These are phyloP conservation scores for Exophiala mesophila DNA, from an alignment of 2,329 filamentous ascomycete genomes.

Conservation along the genomic window DNA sequence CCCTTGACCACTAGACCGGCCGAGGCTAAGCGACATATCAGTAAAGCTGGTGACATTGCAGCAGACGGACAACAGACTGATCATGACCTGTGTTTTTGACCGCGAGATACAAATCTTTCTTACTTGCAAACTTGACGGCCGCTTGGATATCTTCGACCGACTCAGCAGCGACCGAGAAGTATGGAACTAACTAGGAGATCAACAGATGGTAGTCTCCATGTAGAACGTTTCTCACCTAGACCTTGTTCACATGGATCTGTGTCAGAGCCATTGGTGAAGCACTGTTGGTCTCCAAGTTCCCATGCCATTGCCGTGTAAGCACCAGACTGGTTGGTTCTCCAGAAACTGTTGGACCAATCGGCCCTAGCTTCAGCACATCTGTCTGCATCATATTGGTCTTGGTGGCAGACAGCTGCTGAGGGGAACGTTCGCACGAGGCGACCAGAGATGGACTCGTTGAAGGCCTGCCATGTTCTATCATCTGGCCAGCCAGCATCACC, in stretches of 20 bases:
- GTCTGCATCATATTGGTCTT: conserved; percentile 20
- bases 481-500: conserved; percentile 35
- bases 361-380: conserved; percentile 26
- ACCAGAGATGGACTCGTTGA: conserved; percentile 34
- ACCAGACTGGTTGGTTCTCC: conserved; percentile 28
- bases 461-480: conserved; percentile 27
- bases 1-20: conserved; percentile 27
- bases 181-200: conserved; percentile 20
- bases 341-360: conserved; percentile 26
- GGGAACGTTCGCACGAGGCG: conserved; percentile 33
- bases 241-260: conserved; percentile 26
- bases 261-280: conserved; percentile 27
- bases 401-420: conserved; percentile 35
- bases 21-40: conserved; percentile 21
- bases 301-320: conserved; percentile 29
- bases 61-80: conserved; percentile 20
- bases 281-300: conserved; percentile 30
- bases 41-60: not conserved
- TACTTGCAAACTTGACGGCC: conserved; percentile 28
- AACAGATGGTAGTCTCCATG: not conserved
- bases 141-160: conserved; percentile 16
- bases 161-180: conserved; percentile 25
- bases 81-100: conserved; percentile 31
- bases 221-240: conserved; percentile 11
- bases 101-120: conserved; percentile 28